A percentile compares a stretch with the other conserved stretches of the same genome.
Conservation (phyloP, 164 flowering plant species). For the Aristolochia contorta region DNA sequence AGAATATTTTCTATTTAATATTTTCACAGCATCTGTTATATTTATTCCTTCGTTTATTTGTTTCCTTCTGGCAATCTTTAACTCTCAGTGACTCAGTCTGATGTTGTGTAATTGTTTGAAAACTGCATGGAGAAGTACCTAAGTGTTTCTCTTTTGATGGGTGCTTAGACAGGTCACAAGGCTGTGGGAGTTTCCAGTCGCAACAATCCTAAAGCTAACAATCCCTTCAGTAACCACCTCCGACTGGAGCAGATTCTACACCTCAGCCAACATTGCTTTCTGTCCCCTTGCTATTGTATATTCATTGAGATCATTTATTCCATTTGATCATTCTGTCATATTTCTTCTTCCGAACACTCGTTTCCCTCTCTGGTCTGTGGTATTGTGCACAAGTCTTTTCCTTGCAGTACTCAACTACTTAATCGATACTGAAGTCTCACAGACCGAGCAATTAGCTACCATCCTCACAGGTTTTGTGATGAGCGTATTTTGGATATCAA, state of each 20-base stretch:
- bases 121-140: neutral
- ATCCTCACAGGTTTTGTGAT: slow-evolving; percentile 68
- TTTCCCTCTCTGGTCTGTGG: slow-evolving; percentile 83
- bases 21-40: no score
- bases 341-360: slow-evolving; percentile 60
- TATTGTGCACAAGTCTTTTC: slow-evolving; percentile 52
- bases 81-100: no score
- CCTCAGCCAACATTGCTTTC: slow-evolving; percentile 68
- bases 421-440: slow-evolving; percentile 74
- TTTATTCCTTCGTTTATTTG: no score
- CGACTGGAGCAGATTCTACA: slow-evolving; percentile 78
- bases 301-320: slow-evolving; percentile 67
- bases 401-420: slow-evolving; percentile 61
- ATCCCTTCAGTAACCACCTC: slow-evolving; percentile 68
- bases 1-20: no score
- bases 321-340: slow-evolving; percentile 53
- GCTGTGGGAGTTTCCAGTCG: slow-evolving; percentile 67
- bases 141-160: neutral
- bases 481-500: slow-evolving; percentile 99
- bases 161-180: slow-evolving; percentile 43
- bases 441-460: slow-evolving; percentile 47
- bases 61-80: no score
- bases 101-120: no score
- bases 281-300: slow-evolving; percentile 80
- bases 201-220: slow-evolving; percentile 62